phyloP scores from a whole-genome alignment of 1,139 yeast genomes.

The Scheffersomyces stambukii region DNA sequence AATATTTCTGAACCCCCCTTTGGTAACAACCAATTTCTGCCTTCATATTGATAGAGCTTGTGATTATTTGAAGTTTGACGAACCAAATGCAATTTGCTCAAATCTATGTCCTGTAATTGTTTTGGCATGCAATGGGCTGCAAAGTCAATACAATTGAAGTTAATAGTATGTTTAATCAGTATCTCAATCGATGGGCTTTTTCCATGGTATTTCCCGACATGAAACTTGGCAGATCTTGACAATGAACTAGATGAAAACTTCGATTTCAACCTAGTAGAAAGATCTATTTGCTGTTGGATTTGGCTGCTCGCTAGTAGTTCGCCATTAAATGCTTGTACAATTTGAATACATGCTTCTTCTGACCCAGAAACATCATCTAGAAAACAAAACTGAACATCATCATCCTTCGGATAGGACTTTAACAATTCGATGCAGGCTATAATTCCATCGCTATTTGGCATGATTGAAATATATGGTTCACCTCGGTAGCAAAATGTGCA shows the following conservation, averaged over 20 bases:
- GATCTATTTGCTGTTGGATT: slow-evolving; percentile 15
- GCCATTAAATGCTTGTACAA: slow-evolving; percentile 28
- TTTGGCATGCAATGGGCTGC: slow-evolving; percentile 27
- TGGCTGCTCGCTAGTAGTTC: slow-evolving; percentile 29
- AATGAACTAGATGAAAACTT: not conserved
- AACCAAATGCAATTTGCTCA: slow-evolving; percentile 11
- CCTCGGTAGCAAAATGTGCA: slow-evolving; percentile 52
- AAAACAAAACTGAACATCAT: slow-evolving; percentile 39
- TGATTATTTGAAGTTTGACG: slow-evolving; percentile 21
- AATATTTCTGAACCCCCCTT: slow-evolving; percentile 26
- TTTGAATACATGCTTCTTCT: slow-evolving; percentile 50
- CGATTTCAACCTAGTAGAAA: too few species aligned
- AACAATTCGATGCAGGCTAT: slow-evolving; percentile 28
- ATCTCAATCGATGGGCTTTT: slow-evolving; percentile 4
- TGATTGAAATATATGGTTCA: slow-evolving; percentile 45
- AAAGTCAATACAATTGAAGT: slow-evolving; percentile 35
- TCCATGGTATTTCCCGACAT: slow-evolving; percentile 6
- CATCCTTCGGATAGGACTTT: slow-evolving; percentile 39
- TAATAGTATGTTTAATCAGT: slow-evolving; percentile 34
- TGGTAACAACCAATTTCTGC: slow-evolving; percentile 27
- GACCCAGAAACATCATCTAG: slow-evolving; percentile 47
- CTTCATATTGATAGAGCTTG: slow-evolving; percentile 18
- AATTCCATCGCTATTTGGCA: slow-evolving; percentile 42
- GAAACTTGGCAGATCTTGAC: slow-evolving; percentile 5
- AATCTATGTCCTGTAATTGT: slow-evolving; percentile 16